Conservation (phyloP, 2,329 filamentous ascomycete genomes). For the Zymoseptoria ardabiliae region DNA sequence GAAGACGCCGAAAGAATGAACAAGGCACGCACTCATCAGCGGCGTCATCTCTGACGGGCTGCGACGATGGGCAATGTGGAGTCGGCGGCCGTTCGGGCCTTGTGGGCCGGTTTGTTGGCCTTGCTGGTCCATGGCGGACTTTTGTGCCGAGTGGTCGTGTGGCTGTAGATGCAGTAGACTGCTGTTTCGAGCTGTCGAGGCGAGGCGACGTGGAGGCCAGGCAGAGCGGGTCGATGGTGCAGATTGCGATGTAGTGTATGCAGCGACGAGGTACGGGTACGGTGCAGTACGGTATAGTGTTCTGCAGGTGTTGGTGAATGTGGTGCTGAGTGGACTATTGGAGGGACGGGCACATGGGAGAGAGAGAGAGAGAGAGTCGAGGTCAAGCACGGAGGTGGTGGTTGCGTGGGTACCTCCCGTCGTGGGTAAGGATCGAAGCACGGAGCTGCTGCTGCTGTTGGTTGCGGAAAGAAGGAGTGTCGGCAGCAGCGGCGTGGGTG, state of each 20-base stretch:
- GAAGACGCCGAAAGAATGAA: not conserved
- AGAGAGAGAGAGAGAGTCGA: too few relatives aligned
- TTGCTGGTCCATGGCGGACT: slow-evolving; percentile 42
- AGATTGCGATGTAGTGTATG: not conserved
- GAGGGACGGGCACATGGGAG: too few relatives aligned
- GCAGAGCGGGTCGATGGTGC: not conserved
- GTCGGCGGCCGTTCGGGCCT: slow-evolving; percentile 76
- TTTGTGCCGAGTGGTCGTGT: not conserved
- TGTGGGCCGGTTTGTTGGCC: slow-evolving; percentile 44
- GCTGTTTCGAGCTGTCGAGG: not conserved
- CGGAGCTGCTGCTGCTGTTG: too few relatives aligned
- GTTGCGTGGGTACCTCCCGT: too few relatives aligned
- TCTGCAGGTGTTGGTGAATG: not conserved
- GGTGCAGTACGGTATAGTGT: not conserved
- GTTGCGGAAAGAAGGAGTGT: too few relatives aligned
- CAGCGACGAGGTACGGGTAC: not conserved
- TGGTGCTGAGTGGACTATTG: not conserved
- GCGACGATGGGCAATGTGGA: slow-evolving; percentile 94
- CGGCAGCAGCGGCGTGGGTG: too few relatives aligned
- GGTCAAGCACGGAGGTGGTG: too few relatives aligned
- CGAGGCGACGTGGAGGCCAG: not conserved
- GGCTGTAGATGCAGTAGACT: not conserved
- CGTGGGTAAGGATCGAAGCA: too few relatives aligned
- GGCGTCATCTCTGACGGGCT: slow-evolving; percentile 96
- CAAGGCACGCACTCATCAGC: slow-evolving; percentile 76